Base-by-base conservation (phyloP, 1,139 yeast genomes). In the Hemisphaericaspora xylofermentans region DNA sequence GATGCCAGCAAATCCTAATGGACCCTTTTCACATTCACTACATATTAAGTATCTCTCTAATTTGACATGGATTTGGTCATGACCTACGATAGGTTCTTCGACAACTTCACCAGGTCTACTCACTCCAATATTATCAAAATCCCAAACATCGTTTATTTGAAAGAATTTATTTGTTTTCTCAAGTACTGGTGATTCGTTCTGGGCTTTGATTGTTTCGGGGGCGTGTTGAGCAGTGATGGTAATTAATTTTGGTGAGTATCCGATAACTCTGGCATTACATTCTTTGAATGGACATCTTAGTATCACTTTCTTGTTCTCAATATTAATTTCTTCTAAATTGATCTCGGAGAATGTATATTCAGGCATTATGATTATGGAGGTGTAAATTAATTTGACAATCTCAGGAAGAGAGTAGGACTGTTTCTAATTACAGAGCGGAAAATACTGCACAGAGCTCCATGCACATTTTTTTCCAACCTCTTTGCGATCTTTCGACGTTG, bases 1-100 rank as follows among this genome's bases (percentile, higher is more conserved):
- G 39, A 58, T 71, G 4, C 76, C 84, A 22, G 81, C 88, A 63
- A 74, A 81, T 15, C 93, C 93, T 15, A 84, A 53, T 0, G 91
- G 91, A 0, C 93, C 93, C 45, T 72, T 68, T 50, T 84, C 91
- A 63, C 93, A 84, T 48, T 82, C 88, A 8, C 88, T 79, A 54
- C 93, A 84, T 2, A 81, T 71, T 32, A 84, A 60, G 38, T 76
- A 66, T 40, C 85, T 62, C 38, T 71, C 73, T 15, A 81, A 62
- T 21, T 64, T 63, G n/a, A 64, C 55, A 3, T 56, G 46, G 4
- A 19, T 13, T 13, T 49, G 51, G 32, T 60, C 50, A 9, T 51
- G 49, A 3, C 56, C 57, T 13, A 58, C 46, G 4, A 44, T 27
- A 12, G 45, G 43, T 4, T 41, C 43, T 3, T 36, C 38, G 3